Evolutionary conservation across 2,329 filamentous ascomycete genomes (phyloP), one percentile per base, ranked within the genome.

Genomic region (Xylaria arbuscula): DNA sequence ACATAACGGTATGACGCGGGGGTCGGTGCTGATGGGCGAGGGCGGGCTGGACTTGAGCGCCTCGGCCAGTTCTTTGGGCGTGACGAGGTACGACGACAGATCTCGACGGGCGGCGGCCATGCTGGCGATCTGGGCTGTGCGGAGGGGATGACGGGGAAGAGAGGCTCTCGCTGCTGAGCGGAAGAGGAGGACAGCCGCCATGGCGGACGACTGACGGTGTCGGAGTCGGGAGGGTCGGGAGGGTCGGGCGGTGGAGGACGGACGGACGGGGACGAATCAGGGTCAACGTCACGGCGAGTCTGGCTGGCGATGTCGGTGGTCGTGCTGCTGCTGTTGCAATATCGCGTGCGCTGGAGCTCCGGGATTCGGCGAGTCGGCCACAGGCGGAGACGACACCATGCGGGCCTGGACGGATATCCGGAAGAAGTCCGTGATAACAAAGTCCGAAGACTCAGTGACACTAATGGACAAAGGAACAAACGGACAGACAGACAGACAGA

Each of bases 1-100:
- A 81, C 94, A 98, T 50, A 99, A 86, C 2, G 96, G 93, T 62
- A 99, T 90, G 51, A 97, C 91, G 73, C 92, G 90, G 0, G 95
- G 92, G 13, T 93, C 89, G 51, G 93, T 92, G 68, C 92, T 93
- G 75, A 95, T 92, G 70, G 91, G 89, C 62, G 91, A 92, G 13
- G 91, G 88, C 3, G 93, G 88, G 80, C 95, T 97, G 82, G 91
- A 92, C 80, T 92, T 90, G 60, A 99, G 86, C 60, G 94, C 94
- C 72, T 92, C 88, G 77, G 91, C 82, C 66, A 98, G 90, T 81
- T 98, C 91, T 70, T 89, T 87, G 0, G 96, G 95, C 1, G 93
- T 91, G 77, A 99, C 91, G 70, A 98, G 86, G 80, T 97, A 98
- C 63, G 91, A 92, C 68, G 90, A 91, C 77, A 97, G 90, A 22